These are phyloP conservation scores for barley (Hordeum vulgare) DNA, from an alignment of 176 grass and related monocot genomes.

Conservation along the genomic window MorexV3_pseudomolecules_assembly NC_058521.1:531718156-531718655, in stretches of 20 bases:
- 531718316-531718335: conserved; percentile 59
- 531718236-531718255: too few relatives aligned
- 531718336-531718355: conserved; percentile 90
- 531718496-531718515: conserved; percentile 84
- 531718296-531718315: not conserved
- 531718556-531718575: conserved; percentile 61
- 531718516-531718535: conserved; percentile 97
- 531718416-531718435: not conserved
- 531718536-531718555: conserved; percentile 84
- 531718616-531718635: not conserved
- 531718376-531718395: conserved; percentile 98
- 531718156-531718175: not conserved
- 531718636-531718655: conserved; percentile 39
- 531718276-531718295: not conserved
- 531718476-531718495: not conserved
- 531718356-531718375: conserved; percentile 92
- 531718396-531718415: conserved; percentile 71
- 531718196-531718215: too few relatives aligned
- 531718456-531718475: not conserved
- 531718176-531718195: too few relatives aligned
- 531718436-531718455: not conserved
- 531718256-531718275: too few relatives aligned
- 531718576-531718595: conserved; percentile 25
- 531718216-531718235: too few relatives aligned
- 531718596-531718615: not conserved